Evolutionary conservation across 2,329 filamentous ascomycete genomes (phyloP), one percentile per base, ranked within the genome.

Genomic region (Alternaria tenuissima): DNA sequence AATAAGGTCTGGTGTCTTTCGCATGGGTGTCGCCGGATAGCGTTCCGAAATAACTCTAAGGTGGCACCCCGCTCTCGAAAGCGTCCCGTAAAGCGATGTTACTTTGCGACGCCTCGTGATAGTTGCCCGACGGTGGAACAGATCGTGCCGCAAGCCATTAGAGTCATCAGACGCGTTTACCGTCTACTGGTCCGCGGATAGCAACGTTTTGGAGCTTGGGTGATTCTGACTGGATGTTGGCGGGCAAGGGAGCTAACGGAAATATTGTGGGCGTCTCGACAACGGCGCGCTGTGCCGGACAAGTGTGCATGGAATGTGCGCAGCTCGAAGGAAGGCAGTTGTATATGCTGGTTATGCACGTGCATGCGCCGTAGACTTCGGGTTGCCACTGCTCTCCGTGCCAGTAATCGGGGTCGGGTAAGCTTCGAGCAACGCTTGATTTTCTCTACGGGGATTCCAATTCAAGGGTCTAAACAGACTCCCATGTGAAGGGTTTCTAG

Each of bases 21-120:
- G 69, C 69, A 73, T 71, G 70, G 63, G 38, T 65, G 59, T 68
- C 63, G 59, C 61, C 57, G 18, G 38, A 58, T 57, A 32, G 56
- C 32, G 51, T 58, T 48, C 36, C 26, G 57, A 56, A 54, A 56
- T 59, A 39, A 43, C 51, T 64, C 46, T 56, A 59, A 62, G 42
- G 57, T 59, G 48, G 30, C 55, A 60, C 54, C 56, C 62, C 55
- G 57, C 60, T 56, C 48, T 55, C 43, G 54, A 22, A 22, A 22
- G 22, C 22, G 22, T 22, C 22, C 1, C 4, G 22, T 22, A 66
- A 41, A 58, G 51, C 58, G 47, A 63, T 58, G 59, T 59, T 60
- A 65, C 66, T 58, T 60, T 62, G 53, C 48, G 59, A 60, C 57
- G 59, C 61, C 52, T 66, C 55, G 46, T 60, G 61, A 63, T 58